Evolutionary conservation across 495 filamentous ascomycete species (phyloP).

Genomic region (Tetracladium setigerum): DNA sequence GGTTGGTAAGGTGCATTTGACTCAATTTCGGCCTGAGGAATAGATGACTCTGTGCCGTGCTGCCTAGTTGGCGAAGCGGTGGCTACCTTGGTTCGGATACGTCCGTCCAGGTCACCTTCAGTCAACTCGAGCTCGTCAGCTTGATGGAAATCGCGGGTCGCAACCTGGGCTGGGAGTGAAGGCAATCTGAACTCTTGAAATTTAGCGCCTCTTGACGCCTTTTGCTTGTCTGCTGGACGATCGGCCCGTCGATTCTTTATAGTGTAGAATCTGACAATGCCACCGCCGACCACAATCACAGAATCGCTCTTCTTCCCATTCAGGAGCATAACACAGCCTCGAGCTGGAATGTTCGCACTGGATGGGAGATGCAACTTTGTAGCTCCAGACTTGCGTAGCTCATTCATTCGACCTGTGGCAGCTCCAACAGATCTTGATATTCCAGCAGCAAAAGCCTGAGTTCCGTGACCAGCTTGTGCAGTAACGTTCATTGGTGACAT

Average conservation of each 20-base stretch:
- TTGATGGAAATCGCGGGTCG: slow-evolving; percentile 36
- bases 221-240: slow-evolving; percentile 37
- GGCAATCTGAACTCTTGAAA: slow-evolving; percentile 62
- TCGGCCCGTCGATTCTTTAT: slow-evolving; percentile 40
- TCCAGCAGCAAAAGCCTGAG: slow-evolving; percentile 73
- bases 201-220: slow-evolving; percentile 44
- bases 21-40: slow-evolving; percentile 87
- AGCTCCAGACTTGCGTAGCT: slow-evolving; percentile 74
- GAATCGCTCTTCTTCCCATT: slow-evolving; percentile 41
- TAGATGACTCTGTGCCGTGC: slow-evolving; percentile 37
- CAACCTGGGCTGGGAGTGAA: slow-evolving; percentile 37
- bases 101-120: slow-evolving; percentile 30
- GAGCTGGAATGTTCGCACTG: slow-evolving; percentile 31
- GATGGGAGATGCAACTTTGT: slow-evolving; percentile 71
- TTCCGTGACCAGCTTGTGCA: slow-evolving; percentile 61
- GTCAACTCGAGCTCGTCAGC: slow-evolving; percentile 41
- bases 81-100: slow-evolving; percentile 16
- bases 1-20: slow-evolving; percentile 86
- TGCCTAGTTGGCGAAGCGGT: slow-evolving; percentile 12
- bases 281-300: slow-evolving; percentile 50
- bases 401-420: slow-evolving; percentile 68
- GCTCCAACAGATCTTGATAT: slow-evolving; percentile 79
- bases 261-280: slow-evolving; percentile 59
- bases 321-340: slow-evolving; percentile 51
- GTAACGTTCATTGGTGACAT: slow-evolving; percentile 49